Evolutionary conservation across 305 asterid genomes (phyloP).

Genomic region (Rubia balearica): DNA sequence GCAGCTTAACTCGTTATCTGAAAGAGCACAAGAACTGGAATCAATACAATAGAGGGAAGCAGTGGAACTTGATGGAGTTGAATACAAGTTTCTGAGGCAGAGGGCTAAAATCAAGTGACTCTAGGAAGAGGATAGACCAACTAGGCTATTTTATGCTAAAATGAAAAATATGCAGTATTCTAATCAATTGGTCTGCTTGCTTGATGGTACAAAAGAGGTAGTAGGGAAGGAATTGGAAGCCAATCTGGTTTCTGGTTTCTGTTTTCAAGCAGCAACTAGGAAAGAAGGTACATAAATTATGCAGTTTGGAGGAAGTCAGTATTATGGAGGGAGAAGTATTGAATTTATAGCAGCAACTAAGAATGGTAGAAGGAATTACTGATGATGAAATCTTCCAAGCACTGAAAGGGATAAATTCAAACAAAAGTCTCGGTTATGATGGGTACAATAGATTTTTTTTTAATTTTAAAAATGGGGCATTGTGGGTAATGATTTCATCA

Average conservation of each 20-base stretch:
- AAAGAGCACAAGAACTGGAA: background rate
- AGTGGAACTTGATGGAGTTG: background rate
- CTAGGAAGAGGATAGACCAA: background rate
- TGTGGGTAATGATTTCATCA: background rate
- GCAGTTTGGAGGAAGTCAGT: no score
- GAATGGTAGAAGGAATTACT: no score
- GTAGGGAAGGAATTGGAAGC: no score
- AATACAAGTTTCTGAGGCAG: background rate
- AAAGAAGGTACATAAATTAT: no score
- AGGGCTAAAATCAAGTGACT: background rate
- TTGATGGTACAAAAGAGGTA: no score
- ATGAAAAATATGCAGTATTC: background rate
- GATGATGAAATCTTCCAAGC: background rate
- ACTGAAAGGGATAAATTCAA: background rate
- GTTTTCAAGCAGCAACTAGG: no score
- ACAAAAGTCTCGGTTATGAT: background rate
- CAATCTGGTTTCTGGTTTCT: no score
- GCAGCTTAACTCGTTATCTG: background rate
- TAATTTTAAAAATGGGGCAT: background rate
- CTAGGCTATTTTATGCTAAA: background rate
- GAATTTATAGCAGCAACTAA: background rate
- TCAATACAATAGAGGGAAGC: background rate
- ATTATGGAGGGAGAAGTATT: background rate
- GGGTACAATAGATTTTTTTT: background rate
- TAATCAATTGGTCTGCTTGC: background rate